These are phyloP conservation scores for Mortierella sp. DNA, from an alignment of 371 early-diverging fungal species.

Conservation along the genomic window DNA sequence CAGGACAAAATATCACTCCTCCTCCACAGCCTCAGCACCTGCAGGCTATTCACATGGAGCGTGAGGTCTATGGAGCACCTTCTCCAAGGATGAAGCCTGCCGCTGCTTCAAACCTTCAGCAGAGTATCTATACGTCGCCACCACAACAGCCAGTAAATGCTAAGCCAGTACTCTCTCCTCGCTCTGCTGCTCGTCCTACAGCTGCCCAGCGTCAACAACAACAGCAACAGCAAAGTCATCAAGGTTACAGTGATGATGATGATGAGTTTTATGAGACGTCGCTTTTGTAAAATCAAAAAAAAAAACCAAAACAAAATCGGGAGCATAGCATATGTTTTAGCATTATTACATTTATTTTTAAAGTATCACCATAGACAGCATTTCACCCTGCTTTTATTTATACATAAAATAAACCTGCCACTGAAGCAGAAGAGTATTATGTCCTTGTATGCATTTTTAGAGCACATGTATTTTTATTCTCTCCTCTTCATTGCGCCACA, in stretches of 20 bases:
- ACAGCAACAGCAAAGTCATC: neutral
- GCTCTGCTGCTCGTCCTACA: neutral
- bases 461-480: too few relatives aligned
- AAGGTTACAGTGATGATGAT: neutral
- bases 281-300: neutral
- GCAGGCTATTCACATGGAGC: slow-evolving; percentile 17
- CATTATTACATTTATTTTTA: too few relatives aligned
- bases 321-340: too few relatives aligned
- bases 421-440: too few relatives aligned
- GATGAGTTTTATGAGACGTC: neutral
- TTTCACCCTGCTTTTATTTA: too few relatives aligned
- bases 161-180: neutral
- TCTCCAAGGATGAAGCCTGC: slow-evolving; percentile 46
- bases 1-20: neutral
- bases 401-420: too few relatives aligned
- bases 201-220: neutral
- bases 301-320: too few relatives aligned
- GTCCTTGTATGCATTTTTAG: too few relatives aligned
- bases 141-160: neutral
- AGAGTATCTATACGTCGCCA: neutral
- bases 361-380: too few relatives aligned
- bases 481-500: too few relatives aligned
- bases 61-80: slow-evolving; percentile 47
- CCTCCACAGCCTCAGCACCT: slow-evolving; percentile 13
- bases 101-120: neutral